Evolutionary conservation across 2,329 filamentous ascomycete species (phyloP).

Genomic region (Alternaria dauci): DNA sequence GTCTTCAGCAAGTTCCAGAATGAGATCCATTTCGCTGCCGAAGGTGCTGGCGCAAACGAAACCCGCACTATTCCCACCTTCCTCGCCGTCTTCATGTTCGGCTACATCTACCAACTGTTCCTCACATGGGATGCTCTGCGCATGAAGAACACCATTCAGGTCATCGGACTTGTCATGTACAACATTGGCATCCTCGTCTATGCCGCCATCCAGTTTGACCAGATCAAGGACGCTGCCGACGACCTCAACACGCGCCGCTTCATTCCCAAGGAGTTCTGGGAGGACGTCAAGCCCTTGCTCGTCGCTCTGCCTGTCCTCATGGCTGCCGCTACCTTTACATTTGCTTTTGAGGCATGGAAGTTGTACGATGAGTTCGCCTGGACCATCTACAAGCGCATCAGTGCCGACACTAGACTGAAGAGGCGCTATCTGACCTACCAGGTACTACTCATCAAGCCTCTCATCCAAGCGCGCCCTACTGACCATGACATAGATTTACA

Average conservation of each 20-base stretch:
- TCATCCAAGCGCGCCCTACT: slow-evolving; percentile 10
- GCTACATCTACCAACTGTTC: slow-evolving; percentile 89
- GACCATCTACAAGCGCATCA: slow-evolving; percentile 99
- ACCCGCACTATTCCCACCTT: slow-evolving; percentile 86
- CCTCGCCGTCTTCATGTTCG: slow-evolving; percentile 95
- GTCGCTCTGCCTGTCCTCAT: slow-evolving; percentile 88
- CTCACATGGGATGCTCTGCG: slow-evolving; percentile 93
- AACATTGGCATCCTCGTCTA: slow-evolving; percentile 93
- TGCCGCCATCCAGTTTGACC: slow-evolving; percentile 89
- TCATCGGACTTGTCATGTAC: slow-evolving; percentile 93
- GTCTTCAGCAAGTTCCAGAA: slow-evolving; percentile 85
- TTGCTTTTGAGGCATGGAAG: slow-evolving; percentile 87
- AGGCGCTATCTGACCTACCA: slow-evolving; percentile 95
- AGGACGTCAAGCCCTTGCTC: slow-evolving; percentile 74
- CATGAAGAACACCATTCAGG: slow-evolving; percentile 96
- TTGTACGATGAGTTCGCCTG: slow-evolving; percentile 98
- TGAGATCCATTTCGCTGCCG: slow-evolving; percentile 56
- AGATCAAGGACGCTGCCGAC: slow-evolving; percentile 78
- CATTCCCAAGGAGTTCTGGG: slow-evolving; percentile 69
- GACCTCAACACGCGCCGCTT: slow-evolving; percentile 58
- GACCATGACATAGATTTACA: slow-evolving; percentile 78
- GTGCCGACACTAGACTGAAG: slow-evolving; percentile 96
- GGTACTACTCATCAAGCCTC: slow-evolving; percentile 61
- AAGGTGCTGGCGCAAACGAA: slow-evolving; percentile 51
- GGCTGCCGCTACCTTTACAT: slow-evolving; percentile 73